Conservation (phyloP, 805 yeast species). For the Saturnispora sekii region DNA sequence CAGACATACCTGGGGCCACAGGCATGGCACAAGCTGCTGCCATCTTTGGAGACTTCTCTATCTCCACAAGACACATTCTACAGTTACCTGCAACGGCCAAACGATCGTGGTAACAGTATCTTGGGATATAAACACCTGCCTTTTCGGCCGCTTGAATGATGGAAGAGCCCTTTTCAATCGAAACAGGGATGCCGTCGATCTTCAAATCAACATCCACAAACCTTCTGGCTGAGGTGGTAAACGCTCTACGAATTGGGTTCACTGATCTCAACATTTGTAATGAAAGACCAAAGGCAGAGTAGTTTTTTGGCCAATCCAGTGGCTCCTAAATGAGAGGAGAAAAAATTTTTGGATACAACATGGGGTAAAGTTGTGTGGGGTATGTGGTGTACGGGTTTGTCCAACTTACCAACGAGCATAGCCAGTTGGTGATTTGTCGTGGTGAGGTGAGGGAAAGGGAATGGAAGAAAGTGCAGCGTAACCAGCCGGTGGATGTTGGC, state of each 20-base stretch:
- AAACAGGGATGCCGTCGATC: constrained; percentile 64
- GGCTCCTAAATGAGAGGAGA: not conserved
- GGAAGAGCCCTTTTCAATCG: constrained; percentile 78
- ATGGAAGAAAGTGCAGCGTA: too few relatives aligned
- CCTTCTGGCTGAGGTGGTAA: constrained; percentile 5
- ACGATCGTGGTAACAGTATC: constrained; percentile 88
- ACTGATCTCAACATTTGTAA: constrained; percentile 13
- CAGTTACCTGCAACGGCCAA: constrained; percentile 88
- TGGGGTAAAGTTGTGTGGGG: too few relatives aligned
- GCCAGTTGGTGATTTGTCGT: too few relatives aligned
- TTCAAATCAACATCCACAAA: constrained; percentile 29
- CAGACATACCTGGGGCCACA: constrained; percentile 84
- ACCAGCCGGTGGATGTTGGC: too few relatives aligned
- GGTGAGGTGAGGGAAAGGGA: too few relatives aligned
- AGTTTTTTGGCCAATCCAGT: not conserved
- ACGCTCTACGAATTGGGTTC: constrained; percentile 9
- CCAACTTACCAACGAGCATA: not conserved
- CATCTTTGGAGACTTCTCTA: constrained; percentile 81
- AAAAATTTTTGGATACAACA: not conserved
- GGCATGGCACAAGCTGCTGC: constrained; percentile 91
- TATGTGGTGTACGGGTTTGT: not conserved
- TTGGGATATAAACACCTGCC: constrained; percentile 81
- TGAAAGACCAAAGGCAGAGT: not conserved
- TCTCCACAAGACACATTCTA: constrained; percentile 87
- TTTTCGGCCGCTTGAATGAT: constrained; percentile 87